Evolutionary conservation across 2,329 filamentous ascomycete species (phyloP).

Genomic region (Diaporthe humulicola): DNA sequence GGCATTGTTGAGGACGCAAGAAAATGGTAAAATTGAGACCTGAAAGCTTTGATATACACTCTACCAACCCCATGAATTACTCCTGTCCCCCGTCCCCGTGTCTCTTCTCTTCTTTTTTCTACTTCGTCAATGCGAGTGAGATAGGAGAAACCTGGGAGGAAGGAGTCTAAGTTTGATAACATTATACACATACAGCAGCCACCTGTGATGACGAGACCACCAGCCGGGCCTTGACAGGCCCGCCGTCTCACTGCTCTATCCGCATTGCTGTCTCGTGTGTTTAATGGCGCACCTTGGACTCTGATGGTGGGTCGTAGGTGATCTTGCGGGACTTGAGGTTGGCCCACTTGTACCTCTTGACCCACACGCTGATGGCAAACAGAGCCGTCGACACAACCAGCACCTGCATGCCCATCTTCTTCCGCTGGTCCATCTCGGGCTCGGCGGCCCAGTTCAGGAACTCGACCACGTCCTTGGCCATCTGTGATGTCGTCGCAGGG

Average conservation of each 20-base stretch:
- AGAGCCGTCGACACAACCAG: constrained; percentile 83
- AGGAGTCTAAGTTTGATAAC: constrained; percentile 41
- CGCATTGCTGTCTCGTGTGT: constrained; percentile 35
- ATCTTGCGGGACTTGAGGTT: constrained; percentile 96
- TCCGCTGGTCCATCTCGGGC: constrained; percentile 99
- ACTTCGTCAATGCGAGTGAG: constrained; percentile 40
- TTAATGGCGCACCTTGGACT: constrained; percentile 62
- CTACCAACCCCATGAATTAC: constrained; percentile 52
- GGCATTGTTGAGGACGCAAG: constrained; percentile 32
- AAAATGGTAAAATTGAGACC: constrained; percentile 41
- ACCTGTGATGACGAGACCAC: constrained; percentile 19
- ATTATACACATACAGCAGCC: constrained; percentile 49
- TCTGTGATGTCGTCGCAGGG: constrained; percentile 94
- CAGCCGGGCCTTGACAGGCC: constrained; percentile 13
- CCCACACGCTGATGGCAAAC: constrained; percentile 91
- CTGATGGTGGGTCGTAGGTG: constrained; percentile 83
- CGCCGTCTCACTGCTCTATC: constrained; percentile 31
- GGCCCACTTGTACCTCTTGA: constrained; percentile 99
- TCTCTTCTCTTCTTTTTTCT: constrained; percentile 32
- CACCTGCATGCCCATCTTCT: constrained; percentile 99
- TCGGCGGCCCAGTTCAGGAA: constrained; percentile 99
- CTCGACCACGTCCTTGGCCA: constrained; percentile 99
- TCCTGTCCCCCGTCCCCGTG: constrained; percentile 39
- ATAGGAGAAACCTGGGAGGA: constrained; percentile 33
- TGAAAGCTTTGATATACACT: constrained; percentile 57